A percentile compares a stretch with the other conserved stretches of the same genome.
These are phyloP conservation scores for Drechslerella stenobrocha DNA, from an alignment of 2,329 filamentous ascomycete genomes.

Conservation along the genomic window DNA sequence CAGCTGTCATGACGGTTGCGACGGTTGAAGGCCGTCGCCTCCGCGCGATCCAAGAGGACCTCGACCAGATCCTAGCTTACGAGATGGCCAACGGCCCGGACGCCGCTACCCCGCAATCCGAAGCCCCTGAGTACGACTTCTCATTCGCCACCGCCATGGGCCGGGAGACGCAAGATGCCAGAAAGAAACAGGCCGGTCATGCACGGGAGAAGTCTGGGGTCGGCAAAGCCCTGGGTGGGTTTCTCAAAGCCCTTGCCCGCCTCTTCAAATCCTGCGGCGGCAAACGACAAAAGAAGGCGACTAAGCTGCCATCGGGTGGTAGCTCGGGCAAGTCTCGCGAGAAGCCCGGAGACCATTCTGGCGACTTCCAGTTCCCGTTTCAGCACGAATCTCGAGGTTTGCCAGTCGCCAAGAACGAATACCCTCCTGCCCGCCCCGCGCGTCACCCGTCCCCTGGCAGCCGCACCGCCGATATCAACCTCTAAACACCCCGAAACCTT, in stretches of 20 bases:
- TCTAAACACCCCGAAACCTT: slow-evolving; percentile 23
- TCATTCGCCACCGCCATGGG: slow-evolving; percentile 42
- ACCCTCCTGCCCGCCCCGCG: slow-evolving; percentile 37
- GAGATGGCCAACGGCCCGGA: slow-evolving; percentile 38
- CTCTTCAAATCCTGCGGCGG: slow-evolving; percentile 31
- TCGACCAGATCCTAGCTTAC: slow-evolving; percentile 46
- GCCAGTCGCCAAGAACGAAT: slow-evolving; percentile 19
- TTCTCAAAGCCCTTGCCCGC: slow-evolving; percentile 31
- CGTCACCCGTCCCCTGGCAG: slow-evolving; percentile 34
- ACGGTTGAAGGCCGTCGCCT: slow-evolving; percentile 52
- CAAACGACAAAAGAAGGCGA: slow-evolving; percentile 46
- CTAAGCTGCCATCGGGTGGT: slow-evolving; percentile 13
- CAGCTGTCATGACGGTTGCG: slow-evolving; percentile 52
- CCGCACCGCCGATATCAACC: slow-evolving; percentile 29
- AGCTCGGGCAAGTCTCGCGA: not conserved
- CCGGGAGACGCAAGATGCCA: slow-evolving; percentile 22
- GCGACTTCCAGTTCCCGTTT: slow-evolving; percentile 44
- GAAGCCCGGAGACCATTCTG: slow-evolving; percentile 14
- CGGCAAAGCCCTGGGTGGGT: slow-evolving; percentile 20
- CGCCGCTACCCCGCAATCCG: slow-evolving; percentile 31
- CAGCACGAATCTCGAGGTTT: slow-evolving; percentile 13
- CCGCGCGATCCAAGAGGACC: slow-evolving; percentile 46
- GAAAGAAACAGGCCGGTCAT: slow-evolving; percentile 6
- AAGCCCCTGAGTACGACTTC: slow-evolving; percentile 29
- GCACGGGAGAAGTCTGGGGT: slow-evolving; percentile 34